Evolutionary conservation across 179 eudicot species (phyloP), one percentile per base, ranked within the genome.

Genomic region (Carnegiea gigantea): DNA sequence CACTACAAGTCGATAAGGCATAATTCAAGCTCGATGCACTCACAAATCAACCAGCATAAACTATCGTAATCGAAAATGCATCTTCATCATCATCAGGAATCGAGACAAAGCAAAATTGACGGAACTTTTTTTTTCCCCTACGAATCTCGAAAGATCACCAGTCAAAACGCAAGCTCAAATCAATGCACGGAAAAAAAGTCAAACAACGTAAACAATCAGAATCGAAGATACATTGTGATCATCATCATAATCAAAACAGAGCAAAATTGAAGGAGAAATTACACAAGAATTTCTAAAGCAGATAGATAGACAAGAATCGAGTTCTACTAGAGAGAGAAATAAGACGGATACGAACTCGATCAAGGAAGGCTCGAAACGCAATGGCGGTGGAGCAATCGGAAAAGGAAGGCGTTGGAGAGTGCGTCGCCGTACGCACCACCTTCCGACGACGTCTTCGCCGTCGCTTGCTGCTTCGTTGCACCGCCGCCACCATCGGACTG

Each of bases 381-480:
- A 75, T 92, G 93, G 73, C 89, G 92, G 84, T 80, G 94, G 59
- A 92, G 81, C 67, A 94, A 40, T 40, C 44, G 44, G 36, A 33
- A 33, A 33, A 33, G 36, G 36, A 33, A 33, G 36, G 36, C 36
- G 44, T 40, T 40, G 36, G 36, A 33, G 3, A 33, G 36, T 40
- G 76, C 98, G 92, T 28, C 97, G 94, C 88, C 92, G 98, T 65
- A 87, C 74, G 78, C 94, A 91, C 95, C 98, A 94, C 82, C 83
- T 78, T 17, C 94, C 91, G 33, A 90, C 90, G 81, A 92, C 84
- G 73, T 72, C 90, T 13, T 77, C n/a, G 89, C 86, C 87, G 24
- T 82, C 67, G 24, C 88, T 84, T 0, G 95, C 98, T 17, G 92
- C 85, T 13, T 85, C 88, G 70, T 2, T 9, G 3, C 53, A 48